Base-by-base conservation (phyloP, 805 yeast species). In the Torulaspora indica region DNA sequence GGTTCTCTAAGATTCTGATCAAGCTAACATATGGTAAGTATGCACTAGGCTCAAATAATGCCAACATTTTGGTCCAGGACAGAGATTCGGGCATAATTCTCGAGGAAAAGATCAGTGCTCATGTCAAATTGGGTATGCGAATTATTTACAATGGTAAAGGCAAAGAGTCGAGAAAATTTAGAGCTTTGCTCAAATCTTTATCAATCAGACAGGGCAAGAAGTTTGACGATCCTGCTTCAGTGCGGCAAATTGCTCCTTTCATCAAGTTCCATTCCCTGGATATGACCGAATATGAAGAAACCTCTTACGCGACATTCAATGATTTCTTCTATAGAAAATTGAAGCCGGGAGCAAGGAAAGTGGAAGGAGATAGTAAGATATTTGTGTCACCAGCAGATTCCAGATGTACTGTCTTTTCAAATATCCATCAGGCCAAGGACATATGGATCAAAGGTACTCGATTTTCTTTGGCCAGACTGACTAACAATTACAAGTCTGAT, bases 1-100 rank as follows among this genome's bases (percentile, higher is more conserved):
- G 98, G 98, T 87, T 85, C 57, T 75, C 90, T 3, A 88, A 85
- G 56, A 76, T 85, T 2, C 69, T 90, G 45, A 83, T 89, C 39
- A 90, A 88, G 58, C 68, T 93, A 37, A 86, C 93, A 0, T 89
- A 87, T 59, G 98, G 98, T 0, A 84, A 84, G 55, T 84, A 89
- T 60, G 79, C 81, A 38, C 66, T 91, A 29, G 97, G 97, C 2
- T 81, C 82, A 18, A 87, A 91, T 59, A 88, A 95, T 38, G 98
- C 97, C 8, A 91, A 91, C 58, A 91, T 93, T 24, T 70, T 93
- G 39, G 97, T 91, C 2, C 98, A 93, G 63, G 97, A 93, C 61
- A 73, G 98, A 48, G 71, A 76, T 13, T 82, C 96, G 0, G 98
- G 98, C 0, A 75, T 86, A 36, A 79, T 91, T n/a, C 65, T 85